Evolutionary conservation across 2,329 filamentous ascomycete species (phyloP).

Genomic region (Aspergillus pseudoglaucus): DNA sequence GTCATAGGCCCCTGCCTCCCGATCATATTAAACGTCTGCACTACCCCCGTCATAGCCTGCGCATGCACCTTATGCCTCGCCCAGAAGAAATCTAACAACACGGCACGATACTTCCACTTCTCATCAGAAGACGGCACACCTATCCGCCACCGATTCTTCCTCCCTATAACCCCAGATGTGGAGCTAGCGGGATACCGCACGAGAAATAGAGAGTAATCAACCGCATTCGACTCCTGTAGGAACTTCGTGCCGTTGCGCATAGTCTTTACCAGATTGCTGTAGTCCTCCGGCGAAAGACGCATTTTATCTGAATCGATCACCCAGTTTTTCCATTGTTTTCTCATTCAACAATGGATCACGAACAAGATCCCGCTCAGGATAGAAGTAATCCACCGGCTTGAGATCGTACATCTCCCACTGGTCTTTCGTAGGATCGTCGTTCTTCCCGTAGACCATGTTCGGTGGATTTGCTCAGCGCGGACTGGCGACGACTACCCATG

Average conservation of each 20-base stretch:
- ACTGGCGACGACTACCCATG: conserved; percentile 20
- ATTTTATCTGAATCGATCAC: conserved; percentile 65
- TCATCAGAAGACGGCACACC: conserved; percentile 57
- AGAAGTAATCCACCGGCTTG: conserved; percentile 70
- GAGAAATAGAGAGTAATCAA: conserved; percentile 71
- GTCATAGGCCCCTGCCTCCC: conserved; percentile 64
- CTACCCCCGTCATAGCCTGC: conserved; percentile 58
- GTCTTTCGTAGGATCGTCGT: conserved; percentile 35
- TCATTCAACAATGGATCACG: conserved; percentile 57
- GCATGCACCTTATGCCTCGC: conserved; percentile 64
- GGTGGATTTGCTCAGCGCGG: conserved; percentile 23
- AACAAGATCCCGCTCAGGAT: conserved; percentile 65
- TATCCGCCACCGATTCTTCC: conserved; percentile 49
- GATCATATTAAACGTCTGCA: conserved; percentile 58
- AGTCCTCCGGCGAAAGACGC: conserved; percentile 49
- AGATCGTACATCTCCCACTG: conserved; percentile 68
- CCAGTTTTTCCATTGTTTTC: conserved; percentile 58
- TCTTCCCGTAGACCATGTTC: conserved; percentile 61
- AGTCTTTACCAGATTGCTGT: conserved; percentile 49
- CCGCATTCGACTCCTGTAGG: conserved; percentile 56
- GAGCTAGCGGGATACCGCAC: conserved; percentile 49
- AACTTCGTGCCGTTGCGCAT: conserved; percentile 59
- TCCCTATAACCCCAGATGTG: conserved; percentile 24
- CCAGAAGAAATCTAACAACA: conserved; percentile 73
- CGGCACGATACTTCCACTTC: conserved; percentile 60